Base-by-base conservation (phyloP, 495 filamentous ascomycete species). In the Parathielavia hyrcaniae region DNA sequence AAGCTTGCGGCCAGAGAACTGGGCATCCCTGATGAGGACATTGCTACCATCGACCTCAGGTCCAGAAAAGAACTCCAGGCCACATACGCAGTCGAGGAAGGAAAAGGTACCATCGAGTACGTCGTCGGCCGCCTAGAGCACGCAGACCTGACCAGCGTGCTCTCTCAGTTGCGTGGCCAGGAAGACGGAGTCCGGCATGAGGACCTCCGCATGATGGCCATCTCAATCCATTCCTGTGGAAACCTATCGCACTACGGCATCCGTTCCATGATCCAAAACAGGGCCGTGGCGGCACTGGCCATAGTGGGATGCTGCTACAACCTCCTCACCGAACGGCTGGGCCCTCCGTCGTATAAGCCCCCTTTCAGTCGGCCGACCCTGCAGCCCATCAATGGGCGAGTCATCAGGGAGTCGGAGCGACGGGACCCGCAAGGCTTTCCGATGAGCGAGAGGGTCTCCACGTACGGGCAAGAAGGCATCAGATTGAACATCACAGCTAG, bases 301-400 rank as follows among this genome's bases (percentile, higher is more conserved):
- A 88, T 98, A 68, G 88, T 98, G 43, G 93, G 93, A 38, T 98
- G 93, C 75, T 98, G 93, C 75, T 97, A 98, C 77, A 98, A 98
- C 59, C 85, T 97, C 19, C 70, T 97, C 55, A 96, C 91, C 4
- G 93, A 97, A 67, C 83, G 90, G 51, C 80, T 95, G 20, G 87
- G 89, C 2, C 89, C 89, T 34, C 86, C 91, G 17, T 89, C 90
- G 0, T 92, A 84, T 71, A 95, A 97, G 65, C 78, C 84, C 7
- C 87, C 81, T 1, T 75, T 75, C 50, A 75, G 83, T 23, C 79
- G 82, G 11, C 82, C 88, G 19, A 82, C 80, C 45, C 77, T 89
- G 6, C 85, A 86, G 54, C 73, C 79, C 6, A 67, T 81, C 53
- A 82, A 82, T 53, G 73, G 75, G 14, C 70, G 74, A 7, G 67